phyloP scores from a whole-genome alignment of 2,329 filamentous ascomycete genomes.

The Epichloe amarillans region DNA sequence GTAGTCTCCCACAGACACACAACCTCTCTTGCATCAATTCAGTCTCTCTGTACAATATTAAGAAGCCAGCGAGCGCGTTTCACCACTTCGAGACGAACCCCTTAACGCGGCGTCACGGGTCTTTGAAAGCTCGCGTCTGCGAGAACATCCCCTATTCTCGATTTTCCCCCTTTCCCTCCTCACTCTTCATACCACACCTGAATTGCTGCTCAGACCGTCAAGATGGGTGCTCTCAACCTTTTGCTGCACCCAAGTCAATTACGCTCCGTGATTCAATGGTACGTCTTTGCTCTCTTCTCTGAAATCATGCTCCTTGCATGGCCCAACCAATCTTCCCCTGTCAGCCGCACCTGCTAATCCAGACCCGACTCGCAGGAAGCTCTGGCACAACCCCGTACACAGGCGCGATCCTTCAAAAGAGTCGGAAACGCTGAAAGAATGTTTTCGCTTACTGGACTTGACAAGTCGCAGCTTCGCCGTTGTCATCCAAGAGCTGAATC shows the following conservation, averaged over 20 bases:
- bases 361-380: conserved; percentile 49
- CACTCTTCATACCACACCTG: neutral
- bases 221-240: conserved; percentile 57
- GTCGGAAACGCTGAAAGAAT: conserved; percentile 58
- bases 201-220: conserved; percentile 14
- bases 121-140: neutral
- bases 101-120: neutral
- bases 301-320: neutral
- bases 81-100: neutral
- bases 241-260: conserved; percentile 64
- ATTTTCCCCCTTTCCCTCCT: neutral
- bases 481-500: conserved; percentile 92
- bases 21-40: neutral
- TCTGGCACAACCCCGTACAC: conserved; percentile 94
- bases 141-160: neutral
- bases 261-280: conserved; percentile 77
- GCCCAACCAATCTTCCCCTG: neutral
- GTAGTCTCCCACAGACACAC: neutral
- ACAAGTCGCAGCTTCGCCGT: conserved; percentile 88
- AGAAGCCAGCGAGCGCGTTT: neutral
- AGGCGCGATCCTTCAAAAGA: conserved; percentile 67
- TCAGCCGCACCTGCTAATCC: neutral
- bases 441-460: conserved; percentile 73
- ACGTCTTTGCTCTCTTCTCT: conserved; percentile 25
- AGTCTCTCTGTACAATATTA: neutral